Conservation (phyloP, 129 eudicot species). For the Centrapalus pauciflorus region DNA sequence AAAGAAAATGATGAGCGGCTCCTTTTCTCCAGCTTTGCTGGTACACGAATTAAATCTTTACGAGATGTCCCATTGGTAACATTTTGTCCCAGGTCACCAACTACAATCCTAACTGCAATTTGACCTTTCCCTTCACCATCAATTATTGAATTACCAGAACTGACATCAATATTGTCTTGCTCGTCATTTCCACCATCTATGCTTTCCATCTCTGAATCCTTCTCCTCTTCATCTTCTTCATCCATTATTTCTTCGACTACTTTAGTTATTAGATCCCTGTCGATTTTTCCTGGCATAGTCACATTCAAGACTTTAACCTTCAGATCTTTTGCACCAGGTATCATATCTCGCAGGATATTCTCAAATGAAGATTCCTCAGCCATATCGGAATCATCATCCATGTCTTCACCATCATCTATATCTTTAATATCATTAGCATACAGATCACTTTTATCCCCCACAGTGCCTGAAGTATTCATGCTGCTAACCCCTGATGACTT, state of each 20-base stretch:
- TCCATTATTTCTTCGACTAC: constrained; percentile 54
- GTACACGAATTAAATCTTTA: constrained; percentile 52
- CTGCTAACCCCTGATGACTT: constrained; percentile 33
- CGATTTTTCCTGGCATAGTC: constrained; percentile 45
- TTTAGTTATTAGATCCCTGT: constrained; percentile 45
- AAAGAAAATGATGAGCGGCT: constrained; percentile 55
- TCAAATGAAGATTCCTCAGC: constrained; percentile 40
- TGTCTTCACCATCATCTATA: background rate
- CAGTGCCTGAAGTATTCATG: constrained; percentile 37
- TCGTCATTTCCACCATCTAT: constrained; percentile 49
- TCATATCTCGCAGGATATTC: constrained; percentile 48
- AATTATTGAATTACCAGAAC: constrained; percentile 19
- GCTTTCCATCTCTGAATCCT: constrained; percentile 39
- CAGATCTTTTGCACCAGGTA: constrained; percentile 42
- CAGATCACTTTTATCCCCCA: constrained; percentile 38
- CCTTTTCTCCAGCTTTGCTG: constrained; percentile 57
- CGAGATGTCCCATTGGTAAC: constrained; percentile 19
- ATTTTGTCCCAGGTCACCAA: constrained; percentile 36
- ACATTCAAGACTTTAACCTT: constrained; percentile 66
- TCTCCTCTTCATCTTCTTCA: constrained; percentile 54
- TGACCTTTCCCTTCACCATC: constrained; percentile 41
- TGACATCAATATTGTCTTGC: constrained; percentile 33
- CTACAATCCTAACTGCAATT: constrained; percentile 42
- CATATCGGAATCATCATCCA: constrained; percentile 31
- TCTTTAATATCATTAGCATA: constrained; percentile 44